Evolutionary conservation across 78 protist genomes (phyloP).

Genomic region (Dictyostelium brefeldianum): DNA sequence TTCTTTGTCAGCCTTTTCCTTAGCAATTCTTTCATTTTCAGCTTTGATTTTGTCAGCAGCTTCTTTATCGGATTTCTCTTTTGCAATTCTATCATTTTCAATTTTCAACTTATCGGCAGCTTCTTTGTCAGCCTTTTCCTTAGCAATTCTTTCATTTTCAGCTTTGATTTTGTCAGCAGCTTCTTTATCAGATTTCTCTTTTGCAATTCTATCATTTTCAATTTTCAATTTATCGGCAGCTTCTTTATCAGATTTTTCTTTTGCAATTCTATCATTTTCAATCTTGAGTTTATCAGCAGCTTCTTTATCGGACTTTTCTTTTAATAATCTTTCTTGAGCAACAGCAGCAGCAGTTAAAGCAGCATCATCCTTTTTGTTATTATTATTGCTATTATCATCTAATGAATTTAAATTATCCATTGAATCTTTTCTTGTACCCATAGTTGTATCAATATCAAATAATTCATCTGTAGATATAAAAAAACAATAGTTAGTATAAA

Average conservation of each 20-base stretch:
- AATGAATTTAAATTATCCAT: neutral
- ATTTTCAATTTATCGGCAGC: neutral
- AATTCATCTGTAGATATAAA: constrained; percentile 3
- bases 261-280: neutral
- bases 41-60: neutral
- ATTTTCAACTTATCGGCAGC: neutral
- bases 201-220: neutral
- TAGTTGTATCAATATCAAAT: constrained; percentile 17
- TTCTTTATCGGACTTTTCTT: too few species aligned
- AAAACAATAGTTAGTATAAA: too few species aligned
- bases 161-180: neutral
- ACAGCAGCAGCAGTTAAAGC: neutral
- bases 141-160: neutral
- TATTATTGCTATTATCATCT: neutral
- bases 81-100: neutral
- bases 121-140: neutral
- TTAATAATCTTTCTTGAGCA: neutral
- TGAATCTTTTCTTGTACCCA: neutral
- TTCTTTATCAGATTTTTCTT: neutral
- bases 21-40: neutral
- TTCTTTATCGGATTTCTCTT: neutral
- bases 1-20: neutral
- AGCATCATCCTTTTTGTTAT: neutral
- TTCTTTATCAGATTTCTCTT: neutral
- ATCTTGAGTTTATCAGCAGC: neutral